Conservation (phyloP, 768 basidiomycete genomes). For the Lentinula sp. region DNA sequence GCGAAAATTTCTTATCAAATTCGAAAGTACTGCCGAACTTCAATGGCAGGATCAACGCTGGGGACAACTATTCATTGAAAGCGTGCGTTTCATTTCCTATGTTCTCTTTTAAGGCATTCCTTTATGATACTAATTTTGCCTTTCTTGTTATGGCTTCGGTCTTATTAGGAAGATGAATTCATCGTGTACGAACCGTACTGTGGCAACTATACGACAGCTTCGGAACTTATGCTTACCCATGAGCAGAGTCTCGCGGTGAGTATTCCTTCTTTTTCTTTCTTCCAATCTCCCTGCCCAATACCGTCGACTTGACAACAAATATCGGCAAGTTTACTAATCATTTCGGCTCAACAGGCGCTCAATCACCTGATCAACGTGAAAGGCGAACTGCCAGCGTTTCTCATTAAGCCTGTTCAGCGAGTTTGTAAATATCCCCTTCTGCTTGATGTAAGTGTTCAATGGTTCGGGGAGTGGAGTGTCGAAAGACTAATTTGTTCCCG, state of each 20-base stretch:
- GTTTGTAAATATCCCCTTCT: conserved; percentile 98
- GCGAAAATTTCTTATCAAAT: conserved; percentile 83
- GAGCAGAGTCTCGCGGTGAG: conserved; percentile 83
- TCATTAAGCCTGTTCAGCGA: conserved; percentile 98
- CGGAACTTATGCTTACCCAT: conserved; percentile 79
- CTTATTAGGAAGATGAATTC: conserved; percentile 92
- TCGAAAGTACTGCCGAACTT: conserved; percentile 80
- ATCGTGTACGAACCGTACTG: conserved; percentile 96
- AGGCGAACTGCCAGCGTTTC: conserved; percentile 90
- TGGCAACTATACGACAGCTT: conserved; percentile 86
- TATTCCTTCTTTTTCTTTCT: conserved; percentile 14
- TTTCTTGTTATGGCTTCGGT: conserved; percentile 22
- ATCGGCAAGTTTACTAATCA: conserved; percentile 26
- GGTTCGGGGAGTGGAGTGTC: background rate
- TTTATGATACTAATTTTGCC: conserved; percentile 23
- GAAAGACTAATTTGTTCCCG: conserved; percentile 7
- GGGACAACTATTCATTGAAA: conserved; percentile 80
- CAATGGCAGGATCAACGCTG: conserved; percentile 84
- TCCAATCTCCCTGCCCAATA: conserved; percentile 5
- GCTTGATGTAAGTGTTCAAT: conserved; percentile 60
- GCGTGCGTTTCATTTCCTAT: conserved; percentile 43
- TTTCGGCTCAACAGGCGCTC: conserved; percentile 53
- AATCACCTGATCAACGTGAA: conserved; percentile 85
- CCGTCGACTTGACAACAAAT: conserved; percentile 20
- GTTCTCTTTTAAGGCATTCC: conserved; percentile 23